phyloP scores from a whole-genome alignment of 441 rosid genomes.

The Capsella rubella region DNA sequence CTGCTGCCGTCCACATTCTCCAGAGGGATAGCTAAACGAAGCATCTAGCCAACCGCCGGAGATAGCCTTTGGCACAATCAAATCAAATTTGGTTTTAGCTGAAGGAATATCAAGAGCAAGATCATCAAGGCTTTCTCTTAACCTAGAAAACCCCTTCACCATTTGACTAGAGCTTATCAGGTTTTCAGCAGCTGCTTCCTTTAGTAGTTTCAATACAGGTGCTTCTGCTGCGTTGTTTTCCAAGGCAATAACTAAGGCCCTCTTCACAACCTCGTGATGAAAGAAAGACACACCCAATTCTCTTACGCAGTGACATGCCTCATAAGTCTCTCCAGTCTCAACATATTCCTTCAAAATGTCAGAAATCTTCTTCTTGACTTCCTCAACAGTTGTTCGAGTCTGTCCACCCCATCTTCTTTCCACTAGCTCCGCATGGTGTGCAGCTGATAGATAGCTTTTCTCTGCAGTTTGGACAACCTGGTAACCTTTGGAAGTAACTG shows the following conservation, averaged over 20 bases:
- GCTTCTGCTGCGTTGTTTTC: conserved; percentile 75
- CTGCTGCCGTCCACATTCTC: conserved; percentile 51
- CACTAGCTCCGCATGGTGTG: conserved; percentile 97
- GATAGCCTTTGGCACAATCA: conserved; percentile 69
- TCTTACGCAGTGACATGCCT: conserved; percentile 92
- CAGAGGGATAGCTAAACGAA: conserved; percentile 53
- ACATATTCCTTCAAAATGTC: conserved; percentile 85
- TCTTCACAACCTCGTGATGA: conserved; percentile 97
- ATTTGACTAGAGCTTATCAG: conserved; percentile 93
- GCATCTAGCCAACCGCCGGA: conserved; percentile 91
- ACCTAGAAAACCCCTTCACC: conserved; percentile 83
- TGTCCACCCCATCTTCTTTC: conserved; percentile 99
- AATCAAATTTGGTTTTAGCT: conserved; percentile 66
- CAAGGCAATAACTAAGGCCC: conserved; percentile 81
- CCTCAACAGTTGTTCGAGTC: conserved; percentile 84
- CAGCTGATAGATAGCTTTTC: conserved; percentile 94
- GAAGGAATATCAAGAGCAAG: conserved; percentile 97
- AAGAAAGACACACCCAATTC: conserved; percentile 90
- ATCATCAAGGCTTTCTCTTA: conserved; percentile 87
- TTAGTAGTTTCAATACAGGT: conserved; percentile 66
- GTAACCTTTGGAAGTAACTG: conserved; percentile 79
- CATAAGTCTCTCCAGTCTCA: conserved; percentile 81
- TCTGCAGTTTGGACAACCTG: conserved; percentile 88
- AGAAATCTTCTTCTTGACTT: conserved; percentile 88
- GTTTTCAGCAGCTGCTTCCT: conserved; percentile 92